These are phyloP conservation scores for Penicillium paxilli DNA, from an alignment of 495 filamentous ascomycete species.

Conservation along the genomic window DNA sequence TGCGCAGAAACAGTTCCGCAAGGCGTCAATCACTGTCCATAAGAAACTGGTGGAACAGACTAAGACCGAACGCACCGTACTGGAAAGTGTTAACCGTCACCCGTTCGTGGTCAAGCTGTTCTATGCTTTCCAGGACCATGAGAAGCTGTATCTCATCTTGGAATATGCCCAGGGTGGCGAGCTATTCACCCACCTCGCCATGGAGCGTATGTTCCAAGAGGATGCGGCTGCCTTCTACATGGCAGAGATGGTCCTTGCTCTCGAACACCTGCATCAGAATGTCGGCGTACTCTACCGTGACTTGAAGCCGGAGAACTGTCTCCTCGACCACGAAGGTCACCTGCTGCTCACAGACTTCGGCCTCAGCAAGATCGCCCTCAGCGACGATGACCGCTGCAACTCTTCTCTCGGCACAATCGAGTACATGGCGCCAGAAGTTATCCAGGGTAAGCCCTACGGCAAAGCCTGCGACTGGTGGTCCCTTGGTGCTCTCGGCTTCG, in stretches of 20 bases:
- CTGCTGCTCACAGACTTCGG: conserved; percentile 96
- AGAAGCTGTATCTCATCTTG: conserved; percentile 96
- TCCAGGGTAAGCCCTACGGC: conserved; percentile 78
- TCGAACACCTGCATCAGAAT: conserved; percentile 87
- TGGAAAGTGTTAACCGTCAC: conserved; percentile 93
- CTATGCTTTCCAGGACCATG: conserved; percentile 97
- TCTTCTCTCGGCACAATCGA: conserved; percentile 88
- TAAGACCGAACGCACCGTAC: conserved; percentile 89
- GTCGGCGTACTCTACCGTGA: conserved; percentile 96
- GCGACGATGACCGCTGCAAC: conserved; percentile 75
- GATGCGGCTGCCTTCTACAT: conserved; percentile 92
- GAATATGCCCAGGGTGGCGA: conserved; percentile 98
- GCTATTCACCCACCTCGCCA: conserved; percentile 84
- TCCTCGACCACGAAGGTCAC: conserved; percentile 87
- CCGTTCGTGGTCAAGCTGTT: conserved; percentile 97
- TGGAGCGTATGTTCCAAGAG: conserved; percentile 90
- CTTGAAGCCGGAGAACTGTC: conserved; percentile 96
- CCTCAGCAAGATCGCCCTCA: conserved; percentile 89
- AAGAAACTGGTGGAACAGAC: conserved; percentile 95
- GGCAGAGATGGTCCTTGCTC: conserved; percentile 92
- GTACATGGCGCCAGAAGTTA: conserved; percentile 98
- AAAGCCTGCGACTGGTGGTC: conserved; percentile 99
- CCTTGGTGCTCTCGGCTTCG: conserved; percentile 85
- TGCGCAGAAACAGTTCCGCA: conserved; percentile 98
- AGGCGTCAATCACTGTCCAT: conserved; percentile 87